Percentiles rank a stretch among this genome's conserved stretches.
Conservation (phyloP, 441 rosid genomes). For the Gossypium schwendimanii region DNA sequence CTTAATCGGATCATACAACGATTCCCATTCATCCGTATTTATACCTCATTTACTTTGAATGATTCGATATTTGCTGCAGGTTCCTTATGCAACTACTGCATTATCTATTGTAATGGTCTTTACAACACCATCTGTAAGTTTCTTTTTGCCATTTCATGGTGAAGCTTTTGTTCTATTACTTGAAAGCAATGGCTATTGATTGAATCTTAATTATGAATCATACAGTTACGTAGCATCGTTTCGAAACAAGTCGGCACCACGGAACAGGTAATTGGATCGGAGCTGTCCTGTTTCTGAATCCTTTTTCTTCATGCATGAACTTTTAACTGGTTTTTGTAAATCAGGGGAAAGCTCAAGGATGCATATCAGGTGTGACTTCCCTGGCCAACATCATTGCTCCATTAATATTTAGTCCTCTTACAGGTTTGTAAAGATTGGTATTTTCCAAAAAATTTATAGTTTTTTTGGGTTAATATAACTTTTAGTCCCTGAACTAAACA, state of each 20-base stretch:
- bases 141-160: background rate
- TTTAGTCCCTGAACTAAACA: too few relatives aligned
- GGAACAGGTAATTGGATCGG: slow-evolving; percentile 52
- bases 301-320: background rate
- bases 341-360: slow-evolving; percentile 94
- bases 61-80: slow-evolving; percentile 35
- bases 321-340: background rate
- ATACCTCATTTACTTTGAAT: background rate
- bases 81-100: slow-evolving; percentile 56
- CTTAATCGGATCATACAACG: background rate
- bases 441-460: background rate
- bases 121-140: slow-evolving; percentile 62
- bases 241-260: slow-evolving; percentile 70
- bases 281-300: background rate
- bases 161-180: background rate
- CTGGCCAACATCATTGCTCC: slow-evolving; percentile 74
- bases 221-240: slow-evolving; percentile 68
- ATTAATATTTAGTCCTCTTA: slow-evolving; percentile 68
- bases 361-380: slow-evolving; percentile 69
- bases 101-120: slow-evolving; percentile 30
- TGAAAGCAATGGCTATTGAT: background rate
- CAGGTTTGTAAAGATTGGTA: slow-evolving; percentile 37
- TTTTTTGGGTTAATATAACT: background rate
- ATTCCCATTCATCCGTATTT: background rate
- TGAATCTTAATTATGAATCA: background rate